These are phyloP conservation scores for Chalciporus pseudorubinellus DNA, from an alignment of 768 basidiomycete genomes.

Conservation along the genomic window DNA sequence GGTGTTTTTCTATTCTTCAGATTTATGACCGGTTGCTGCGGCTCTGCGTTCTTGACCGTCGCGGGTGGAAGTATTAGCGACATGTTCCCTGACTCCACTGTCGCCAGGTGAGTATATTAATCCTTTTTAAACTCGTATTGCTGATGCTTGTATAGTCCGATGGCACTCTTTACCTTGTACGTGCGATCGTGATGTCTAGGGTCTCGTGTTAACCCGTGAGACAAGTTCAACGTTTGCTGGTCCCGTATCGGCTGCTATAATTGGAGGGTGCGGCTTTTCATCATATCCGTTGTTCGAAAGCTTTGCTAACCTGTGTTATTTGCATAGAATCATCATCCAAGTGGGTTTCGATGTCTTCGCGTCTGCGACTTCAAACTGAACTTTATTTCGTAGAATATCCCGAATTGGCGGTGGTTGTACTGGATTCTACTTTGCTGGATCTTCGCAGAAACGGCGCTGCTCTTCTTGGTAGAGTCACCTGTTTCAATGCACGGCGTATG, in stretches of 20 bases:
- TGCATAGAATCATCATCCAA: no score
- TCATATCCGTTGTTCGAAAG: no score
- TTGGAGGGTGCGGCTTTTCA: no score
- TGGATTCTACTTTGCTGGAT: constrained; percentile 70
- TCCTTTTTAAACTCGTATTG: not conserved
- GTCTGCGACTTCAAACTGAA: no score
- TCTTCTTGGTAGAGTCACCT: constrained; percentile 46
- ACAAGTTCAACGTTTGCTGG: constrained; percentile 51
- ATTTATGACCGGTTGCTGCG: constrained; percentile 52
- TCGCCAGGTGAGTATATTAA: constrained; percentile 50
- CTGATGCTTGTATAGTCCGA: constrained; percentile 39
- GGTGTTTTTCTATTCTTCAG: constrained; percentile 62
- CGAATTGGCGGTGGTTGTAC: constrained; percentile 83
- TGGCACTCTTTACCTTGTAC: constrained; percentile 52
- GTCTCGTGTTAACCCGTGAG: not conserved
- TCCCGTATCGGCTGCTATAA: constrained; percentile 31
- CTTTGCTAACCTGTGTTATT: no score
- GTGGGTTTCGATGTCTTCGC: no score
- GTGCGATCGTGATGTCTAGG: not conserved
- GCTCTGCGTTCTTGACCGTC: constrained; percentile 60
- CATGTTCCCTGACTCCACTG: constrained; percentile 51
- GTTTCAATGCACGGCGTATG: no score
- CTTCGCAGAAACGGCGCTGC: constrained; percentile 46
- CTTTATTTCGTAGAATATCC: constrained; percentile 39
- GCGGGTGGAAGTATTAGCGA: constrained; percentile 64